phyloP scores from a whole-genome alignment of 2,329 filamentous ascomycete genomes.

The Fusarium sp. region DNA sequence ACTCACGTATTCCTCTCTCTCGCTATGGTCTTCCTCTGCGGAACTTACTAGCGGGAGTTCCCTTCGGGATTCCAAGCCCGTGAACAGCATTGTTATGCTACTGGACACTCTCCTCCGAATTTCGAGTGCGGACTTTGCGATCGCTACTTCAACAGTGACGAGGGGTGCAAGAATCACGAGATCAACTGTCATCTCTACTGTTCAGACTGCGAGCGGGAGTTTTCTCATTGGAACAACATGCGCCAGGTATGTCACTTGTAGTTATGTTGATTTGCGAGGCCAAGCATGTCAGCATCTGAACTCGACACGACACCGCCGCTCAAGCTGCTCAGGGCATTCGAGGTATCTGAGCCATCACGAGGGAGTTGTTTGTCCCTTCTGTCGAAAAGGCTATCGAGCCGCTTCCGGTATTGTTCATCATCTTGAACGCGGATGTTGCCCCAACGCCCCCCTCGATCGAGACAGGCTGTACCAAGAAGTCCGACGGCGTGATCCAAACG shows the following conservation, averaged over 20 bases:
- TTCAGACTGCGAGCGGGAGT: slow-evolving; percentile 12
- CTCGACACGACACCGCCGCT: not conserved
- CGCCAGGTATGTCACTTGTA: slow-evolving; percentile 1
- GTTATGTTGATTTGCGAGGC: rapidly evolving
- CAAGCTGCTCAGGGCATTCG: too few relatives aligned
- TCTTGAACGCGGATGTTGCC: slow-evolving; percentile 64
- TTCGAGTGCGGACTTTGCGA: slow-evolving; percentile 44
- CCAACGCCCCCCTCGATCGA: slow-evolving; percentile 57
- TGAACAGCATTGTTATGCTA: slow-evolving; percentile 41
- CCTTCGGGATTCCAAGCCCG: slow-evolving; percentile 33
- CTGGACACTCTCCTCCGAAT: slow-evolving; percentile 32
- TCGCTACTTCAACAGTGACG: slow-evolving; percentile 22
- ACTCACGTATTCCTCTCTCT: rapidly evolving
- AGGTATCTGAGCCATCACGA: not conserved
- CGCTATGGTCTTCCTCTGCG: slow-evolving; percentile 37
- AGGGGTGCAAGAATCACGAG: slow-evolving; percentile 39
- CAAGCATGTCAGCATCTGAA: slow-evolving; percentile 9
- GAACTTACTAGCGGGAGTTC: slow-evolving; percentile 41
- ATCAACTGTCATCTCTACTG: slow-evolving; percentile 46
- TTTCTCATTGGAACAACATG: not conserved
- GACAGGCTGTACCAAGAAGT: slow-evolving; percentile 58
- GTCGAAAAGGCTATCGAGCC: slow-evolving; percentile 54
- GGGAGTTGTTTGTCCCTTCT: slow-evolving; percentile 62
- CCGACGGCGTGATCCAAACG: slow-evolving; percentile 55
- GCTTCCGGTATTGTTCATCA: slow-evolving; percentile 66